Conservation (phyloP, 2,329 filamentous ascomycete species). For the Lachnellula willkommii region DNA sequence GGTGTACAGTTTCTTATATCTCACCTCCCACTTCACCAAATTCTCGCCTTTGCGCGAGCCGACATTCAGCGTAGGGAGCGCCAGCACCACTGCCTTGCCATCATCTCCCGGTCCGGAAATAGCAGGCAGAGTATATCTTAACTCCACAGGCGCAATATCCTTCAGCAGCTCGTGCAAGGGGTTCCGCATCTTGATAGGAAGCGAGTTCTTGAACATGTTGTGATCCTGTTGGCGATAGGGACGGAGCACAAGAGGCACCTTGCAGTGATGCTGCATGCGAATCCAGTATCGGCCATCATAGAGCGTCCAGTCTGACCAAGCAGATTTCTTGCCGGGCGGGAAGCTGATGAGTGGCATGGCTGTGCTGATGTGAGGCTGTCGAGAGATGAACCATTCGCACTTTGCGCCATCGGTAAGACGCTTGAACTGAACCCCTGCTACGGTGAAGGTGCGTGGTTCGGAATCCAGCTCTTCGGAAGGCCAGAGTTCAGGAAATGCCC, state of each 20-base stretch:
- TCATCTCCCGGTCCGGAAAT: constrained; percentile 11
- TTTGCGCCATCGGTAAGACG: neutral
- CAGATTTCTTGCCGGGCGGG: constrained; percentile 29
- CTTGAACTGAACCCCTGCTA: constrained; percentile 22
- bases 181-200: neutral
- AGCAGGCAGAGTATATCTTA: constrained; percentile 29
- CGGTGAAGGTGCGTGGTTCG: constrained; percentile 11
- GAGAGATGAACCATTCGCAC: constrained; percentile 21
- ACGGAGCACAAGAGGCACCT: constrained; percentile 12
- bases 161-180: constrained; percentile 9
- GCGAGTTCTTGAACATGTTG: constrained; percentile 8
- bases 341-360: constrained; percentile 38
- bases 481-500: constrained; percentile 36
- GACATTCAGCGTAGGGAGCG: constrained; percentile 25
- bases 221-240: constrained; percentile 17
- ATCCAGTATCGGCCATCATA: constrained; percentile 63
- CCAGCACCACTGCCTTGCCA: constrained; percentile 17
- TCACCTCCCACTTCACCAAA: constrained; percentile 20
- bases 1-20: constrained; percentile 26
- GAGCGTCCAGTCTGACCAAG: constrained; percentile 22
- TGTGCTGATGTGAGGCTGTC: constrained; percentile 15
- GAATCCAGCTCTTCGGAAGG: neutral
- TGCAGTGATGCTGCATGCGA: constrained; percentile 31
- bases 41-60: neutral
- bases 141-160: constrained; percentile 14